Percentiles rank a stretch among this genome's conserved stretches.
Conservation (phyloP, 768 basidiomycete species). For the Russula sp. region DNA sequence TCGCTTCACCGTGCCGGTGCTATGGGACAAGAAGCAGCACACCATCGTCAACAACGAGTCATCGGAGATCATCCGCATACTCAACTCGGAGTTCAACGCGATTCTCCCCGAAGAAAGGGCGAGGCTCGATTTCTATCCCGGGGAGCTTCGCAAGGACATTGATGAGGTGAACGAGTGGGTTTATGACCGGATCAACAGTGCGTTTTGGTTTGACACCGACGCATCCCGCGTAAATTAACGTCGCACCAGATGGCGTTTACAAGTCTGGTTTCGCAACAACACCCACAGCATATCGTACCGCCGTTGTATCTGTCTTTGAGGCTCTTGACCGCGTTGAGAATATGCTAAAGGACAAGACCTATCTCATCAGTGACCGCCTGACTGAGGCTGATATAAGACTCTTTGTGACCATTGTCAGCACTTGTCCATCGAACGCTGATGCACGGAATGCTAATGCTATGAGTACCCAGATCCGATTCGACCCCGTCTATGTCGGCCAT, state of each 20-base stretch:
- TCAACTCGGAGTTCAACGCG: slow-evolving; percentile 82
- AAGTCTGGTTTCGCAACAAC: slow-evolving; percentile 80
- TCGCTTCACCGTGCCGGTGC: slow-evolving; percentile 79
- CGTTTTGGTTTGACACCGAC: slow-evolving; percentile 26
- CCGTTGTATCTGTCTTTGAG: slow-evolving; percentile 67
- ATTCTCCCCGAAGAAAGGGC: slow-evolving; percentile 61
- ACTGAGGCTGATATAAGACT: slow-evolving; percentile 85
- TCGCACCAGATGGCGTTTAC: slow-evolving; percentile 70
- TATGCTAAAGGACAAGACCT: slow-evolving; percentile 70
- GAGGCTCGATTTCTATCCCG: slow-evolving; percentile 72
- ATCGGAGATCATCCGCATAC: slow-evolving; percentile 89
- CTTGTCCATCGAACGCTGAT: not conserved
- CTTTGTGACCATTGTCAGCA: slow-evolving; percentile 83
- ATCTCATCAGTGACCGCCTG: slow-evolving; percentile 73
- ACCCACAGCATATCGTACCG: slow-evolving; percentile 74
- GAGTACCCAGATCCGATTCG: slow-evolving; percentile 65
- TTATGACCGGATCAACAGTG: slow-evolving; percentile 80
- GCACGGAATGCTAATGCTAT: not conserved
- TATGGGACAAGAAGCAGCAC: slow-evolving; percentile 87
- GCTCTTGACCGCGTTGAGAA: slow-evolving; percentile 79
- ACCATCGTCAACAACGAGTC: slow-evolving; percentile 96
- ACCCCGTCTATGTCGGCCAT: slow-evolving; percentile 83
- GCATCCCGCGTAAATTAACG: not conserved
- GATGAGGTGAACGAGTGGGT: slow-evolving; percentile 84
- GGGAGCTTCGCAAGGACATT: slow-evolving; percentile 63